Evolutionary conservation across 2,329 filamentous ascomycete genomes (phyloP).

Genomic region (Volutella citrinella): DNA sequence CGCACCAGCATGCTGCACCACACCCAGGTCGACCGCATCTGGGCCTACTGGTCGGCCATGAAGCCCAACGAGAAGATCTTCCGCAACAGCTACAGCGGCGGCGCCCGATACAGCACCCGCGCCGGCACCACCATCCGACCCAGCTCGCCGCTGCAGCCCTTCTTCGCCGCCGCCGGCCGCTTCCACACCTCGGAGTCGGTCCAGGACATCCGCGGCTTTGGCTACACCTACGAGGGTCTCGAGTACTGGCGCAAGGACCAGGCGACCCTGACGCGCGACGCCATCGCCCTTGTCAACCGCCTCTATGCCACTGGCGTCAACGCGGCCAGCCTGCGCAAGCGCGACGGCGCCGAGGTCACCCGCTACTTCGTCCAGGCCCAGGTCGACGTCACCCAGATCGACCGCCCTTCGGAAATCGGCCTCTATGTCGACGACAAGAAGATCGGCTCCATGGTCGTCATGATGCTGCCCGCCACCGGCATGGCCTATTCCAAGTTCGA

Average conservation of each 20-base stretch:
- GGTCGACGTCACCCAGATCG: constrained; percentile 33
- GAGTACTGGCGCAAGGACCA: constrained; percentile 32
- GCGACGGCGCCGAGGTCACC: constrained; percentile 16
- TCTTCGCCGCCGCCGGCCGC: constrained; percentile 36
- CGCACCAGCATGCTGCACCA: constrained; percentile 43
- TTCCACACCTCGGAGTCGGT: constrained; percentile 42
- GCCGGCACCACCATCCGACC: constrained; percentile 38
- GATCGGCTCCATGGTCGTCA: constrained; percentile 34
- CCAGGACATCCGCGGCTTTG: constrained; percentile 30
- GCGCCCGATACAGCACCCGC: constrained; percentile 39
- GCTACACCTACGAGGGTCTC: constrained; percentile 39
- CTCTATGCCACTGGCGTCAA: constrained; percentile 22
- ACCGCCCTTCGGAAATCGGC: constrained; percentile 33
- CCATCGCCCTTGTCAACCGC: constrained; percentile 31
- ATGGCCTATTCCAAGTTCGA: constrained; percentile 33
- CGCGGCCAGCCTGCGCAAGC: not conserved
- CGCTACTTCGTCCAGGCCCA: constrained; percentile 34
- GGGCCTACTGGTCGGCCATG: constrained; percentile 52
- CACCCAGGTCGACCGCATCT: constrained; percentile 62
- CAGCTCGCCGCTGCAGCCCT: constrained; percentile 47
- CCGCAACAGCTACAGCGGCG: constrained; percentile 30
- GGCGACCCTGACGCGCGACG: constrained; percentile 28
- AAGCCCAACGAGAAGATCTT: constrained; percentile 34
- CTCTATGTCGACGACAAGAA: constrained; percentile 31
- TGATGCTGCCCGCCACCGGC: constrained; percentile 33